Conservation (phyloP, 345 rosid genomes). For the Euphorbia lathyris region DNA sequence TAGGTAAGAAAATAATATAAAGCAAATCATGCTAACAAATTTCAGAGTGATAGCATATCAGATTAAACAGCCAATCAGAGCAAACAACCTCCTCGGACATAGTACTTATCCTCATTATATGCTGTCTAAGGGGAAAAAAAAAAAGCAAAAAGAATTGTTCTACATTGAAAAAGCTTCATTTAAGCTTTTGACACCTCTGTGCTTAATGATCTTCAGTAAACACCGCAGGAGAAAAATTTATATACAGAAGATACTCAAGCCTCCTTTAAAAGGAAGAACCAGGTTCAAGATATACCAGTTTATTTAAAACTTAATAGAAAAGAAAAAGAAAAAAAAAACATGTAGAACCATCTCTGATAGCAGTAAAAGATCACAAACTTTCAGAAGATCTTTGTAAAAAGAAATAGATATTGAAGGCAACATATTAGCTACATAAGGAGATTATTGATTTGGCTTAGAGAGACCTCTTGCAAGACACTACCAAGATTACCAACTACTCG, state of each 20-base stretch:
- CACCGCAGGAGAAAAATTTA: not conserved
- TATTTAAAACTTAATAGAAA: no score
- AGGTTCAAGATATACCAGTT: not conserved
- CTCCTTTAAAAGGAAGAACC: not conserved
- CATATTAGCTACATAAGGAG: no score
- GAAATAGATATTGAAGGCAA: not conserved
- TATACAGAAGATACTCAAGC: not conserved
- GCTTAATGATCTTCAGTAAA: not conserved
- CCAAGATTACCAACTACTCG: no score
- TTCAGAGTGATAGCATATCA: no score
- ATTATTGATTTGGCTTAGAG: not conserved
- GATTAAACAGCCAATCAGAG: no score
- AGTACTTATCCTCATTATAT: not conserved
- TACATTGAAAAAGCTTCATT: not conserved
- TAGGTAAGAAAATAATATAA: not conserved
- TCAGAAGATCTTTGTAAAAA: not conserved
- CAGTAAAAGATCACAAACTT: not conserved
- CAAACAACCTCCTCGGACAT: no score
- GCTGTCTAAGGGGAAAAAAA: not conserved
- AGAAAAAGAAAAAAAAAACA: no score
- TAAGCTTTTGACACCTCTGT: not conserved
- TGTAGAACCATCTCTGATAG: not conserved
- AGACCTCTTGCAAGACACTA: not conserved
- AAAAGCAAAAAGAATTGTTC: no score
- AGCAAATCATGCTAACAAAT: not conserved